Conservation (phyloP, 768 basidiomycete genomes). For the Crucibulum laeve region DNA sequence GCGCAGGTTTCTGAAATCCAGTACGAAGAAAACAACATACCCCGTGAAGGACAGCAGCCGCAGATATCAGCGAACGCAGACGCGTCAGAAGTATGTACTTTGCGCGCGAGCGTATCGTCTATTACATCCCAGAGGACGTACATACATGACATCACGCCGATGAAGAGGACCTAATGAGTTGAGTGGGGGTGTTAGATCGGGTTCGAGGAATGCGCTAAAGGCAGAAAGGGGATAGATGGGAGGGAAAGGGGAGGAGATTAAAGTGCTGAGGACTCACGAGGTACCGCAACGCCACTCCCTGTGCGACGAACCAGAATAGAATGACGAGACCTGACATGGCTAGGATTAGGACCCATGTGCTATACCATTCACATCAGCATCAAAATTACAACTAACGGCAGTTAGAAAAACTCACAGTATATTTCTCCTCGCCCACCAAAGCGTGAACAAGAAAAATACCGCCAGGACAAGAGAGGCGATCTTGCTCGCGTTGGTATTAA, state of each 20-base stretch:
- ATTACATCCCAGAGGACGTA: constrained; percentile 89
- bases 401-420: constrained; percentile 48
- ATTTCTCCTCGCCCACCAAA: constrained; percentile 84
- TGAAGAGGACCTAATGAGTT: constrained; percentile 78
- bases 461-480: constrained; percentile 76
- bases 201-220: background rate
- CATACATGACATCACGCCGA: constrained; percentile 84
- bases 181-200: too few species aligned
- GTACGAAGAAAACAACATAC: constrained; percentile 25
- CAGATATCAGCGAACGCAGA: constrained; percentile 80
- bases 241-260: too few species aligned
- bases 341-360: constrained; percentile 75
- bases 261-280: constrained; percentile 46
- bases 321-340: constrained; percentile 79
- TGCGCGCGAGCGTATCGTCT: constrained; percentile 84
- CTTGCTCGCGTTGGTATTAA: constrained; percentile 87
- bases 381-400: background rate
- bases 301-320: constrained; percentile 80
- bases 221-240: background rate
- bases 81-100: constrained; percentile 86
- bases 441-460: constrained; percentile 80
- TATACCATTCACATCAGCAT: constrained; percentile 17
- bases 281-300: constrained; percentile 71
- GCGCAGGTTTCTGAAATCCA: constrained; percentile 2
- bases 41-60: constrained; percentile 82